Percentiles rank a stretch among this genome's conserved stretches.
phyloP scores from a whole-genome alignment of 352 stramenopile genomes.

The Globisporangium middletonii region DNA sequence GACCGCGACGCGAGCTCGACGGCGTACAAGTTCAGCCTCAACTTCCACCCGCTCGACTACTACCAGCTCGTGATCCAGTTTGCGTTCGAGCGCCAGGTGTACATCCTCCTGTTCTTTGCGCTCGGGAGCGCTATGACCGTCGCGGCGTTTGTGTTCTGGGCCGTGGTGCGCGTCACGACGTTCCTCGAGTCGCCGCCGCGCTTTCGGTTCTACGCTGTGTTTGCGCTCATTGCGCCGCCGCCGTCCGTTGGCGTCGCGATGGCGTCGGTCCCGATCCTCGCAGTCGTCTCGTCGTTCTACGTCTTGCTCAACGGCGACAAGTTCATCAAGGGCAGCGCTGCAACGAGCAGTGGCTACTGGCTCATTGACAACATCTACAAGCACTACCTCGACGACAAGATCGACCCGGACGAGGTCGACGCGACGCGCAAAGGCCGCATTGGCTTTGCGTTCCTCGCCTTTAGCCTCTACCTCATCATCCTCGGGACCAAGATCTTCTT shows the following conservation, averaged over 20 bases:
- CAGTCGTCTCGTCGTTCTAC: slow-evolving; percentile 64
- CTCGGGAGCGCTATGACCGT: slow-evolving; percentile 85
- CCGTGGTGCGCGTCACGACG: slow-evolving; percentile 88
- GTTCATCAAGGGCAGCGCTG: slow-evolving; percentile 15
- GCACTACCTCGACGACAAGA: slow-evolving; percentile 85
- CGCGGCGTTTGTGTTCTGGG: slow-evolving; percentile 85
- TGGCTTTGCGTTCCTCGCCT: slow-evolving; percentile 91
- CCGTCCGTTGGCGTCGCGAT: slow-evolving; percentile 88
- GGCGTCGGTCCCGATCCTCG: slow-evolving; percentile 79
- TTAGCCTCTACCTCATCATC: slow-evolving; percentile 86
- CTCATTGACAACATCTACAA: slow-evolving; percentile 66
- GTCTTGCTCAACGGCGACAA: slow-evolving; percentile 57
- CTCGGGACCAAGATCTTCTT: slow-evolving; percentile 89
- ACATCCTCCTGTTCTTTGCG: slow-evolving; percentile 91
- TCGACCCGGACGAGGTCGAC: slow-evolving; percentile 67
- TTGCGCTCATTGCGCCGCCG: slow-evolving; percentile 88
- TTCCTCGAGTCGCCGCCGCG: slow-evolving; percentile 87
- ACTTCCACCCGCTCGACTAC: slow-evolving; percentile 93
- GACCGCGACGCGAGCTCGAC: slow-evolving; percentile 85
- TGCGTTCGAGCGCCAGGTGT: slow-evolving; percentile 91
- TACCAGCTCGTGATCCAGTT: slow-evolving; percentile 96
- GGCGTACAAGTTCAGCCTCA: slow-evolving; percentile 90
- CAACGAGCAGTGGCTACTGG: slow-evolving; percentile 55
- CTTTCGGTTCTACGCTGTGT: slow-evolving; percentile 90
- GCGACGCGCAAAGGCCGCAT: slow-evolving; percentile 83